Evolutionary conservation across 495 filamentous ascomycete genomes (phyloP).

Genomic region (Talaromyces proteolyticus): DNA sequence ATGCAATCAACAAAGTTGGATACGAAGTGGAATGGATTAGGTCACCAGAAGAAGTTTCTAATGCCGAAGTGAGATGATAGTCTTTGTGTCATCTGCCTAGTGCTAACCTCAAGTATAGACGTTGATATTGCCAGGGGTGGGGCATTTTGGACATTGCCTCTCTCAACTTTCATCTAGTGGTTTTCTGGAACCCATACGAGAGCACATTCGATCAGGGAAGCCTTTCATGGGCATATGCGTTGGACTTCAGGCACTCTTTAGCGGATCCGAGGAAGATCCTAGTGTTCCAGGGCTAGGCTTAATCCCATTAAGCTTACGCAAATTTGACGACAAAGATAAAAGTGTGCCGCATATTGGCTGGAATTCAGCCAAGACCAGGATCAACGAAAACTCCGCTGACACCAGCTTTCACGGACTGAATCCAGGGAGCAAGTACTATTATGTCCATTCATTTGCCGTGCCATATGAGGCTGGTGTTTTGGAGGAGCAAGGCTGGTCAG

Average conservation of each 20-base stretch:
- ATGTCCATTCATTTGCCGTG: conserved; percentile 91
- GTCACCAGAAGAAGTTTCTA: conserved; percentile 71
- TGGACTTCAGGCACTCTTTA: conserved; percentile 84
- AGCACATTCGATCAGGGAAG: conserved; percentile 79
- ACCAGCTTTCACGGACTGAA: conserved; percentile 67
- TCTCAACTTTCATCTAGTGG: conserved; percentile 71
- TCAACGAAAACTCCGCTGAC: conserved; percentile 34
- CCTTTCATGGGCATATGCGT: conserved; percentile 99
- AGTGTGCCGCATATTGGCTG: conserved; percentile 97
- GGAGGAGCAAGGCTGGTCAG: conserved; percentile 76
- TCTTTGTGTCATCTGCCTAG: background rate
- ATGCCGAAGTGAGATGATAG: conserved; percentile 64
- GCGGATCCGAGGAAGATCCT: conserved; percentile 72
- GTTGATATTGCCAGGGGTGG: conserved; percentile 91
- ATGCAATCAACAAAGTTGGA: conserved; percentile 92
- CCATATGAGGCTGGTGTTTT: conserved; percentile 65
- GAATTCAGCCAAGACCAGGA: conserved; percentile 72
- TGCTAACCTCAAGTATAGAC: conserved; percentile 44
- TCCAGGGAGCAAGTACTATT: conserved; percentile 90
- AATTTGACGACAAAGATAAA: conserved; percentile 73
- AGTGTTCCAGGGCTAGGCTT: conserved; percentile 66
- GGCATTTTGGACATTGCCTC: conserved; percentile 95
- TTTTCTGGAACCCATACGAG: conserved; percentile 71
- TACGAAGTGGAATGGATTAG: conserved; percentile 92
- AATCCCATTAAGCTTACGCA: conserved; percentile 62